Evolutionary conservation across 495 filamentous ascomycete species (phyloP), one percentile per base, ranked within the genome.

Genomic region (Xylaria flabelliformis): DNA sequence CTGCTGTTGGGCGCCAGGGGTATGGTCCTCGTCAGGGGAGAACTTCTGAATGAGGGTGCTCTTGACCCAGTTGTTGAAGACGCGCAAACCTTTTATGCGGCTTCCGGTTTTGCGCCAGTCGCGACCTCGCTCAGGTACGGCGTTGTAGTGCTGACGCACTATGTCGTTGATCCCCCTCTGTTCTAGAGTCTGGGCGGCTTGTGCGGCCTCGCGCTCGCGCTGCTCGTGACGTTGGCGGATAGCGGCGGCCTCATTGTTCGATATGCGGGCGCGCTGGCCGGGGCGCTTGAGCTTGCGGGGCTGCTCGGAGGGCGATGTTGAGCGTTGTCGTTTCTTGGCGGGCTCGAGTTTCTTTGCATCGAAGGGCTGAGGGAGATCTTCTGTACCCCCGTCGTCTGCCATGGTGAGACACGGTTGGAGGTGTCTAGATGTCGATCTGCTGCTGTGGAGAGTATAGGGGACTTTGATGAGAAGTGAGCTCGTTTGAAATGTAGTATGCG

Each of bases 31-130:
- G 64, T 91, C 90, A 0, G 93, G 94, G 3, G 93, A 93, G 81
- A 97, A 98, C 78, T 97, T 98, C 78, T 98, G 94, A 74, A 99
- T 98, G 70, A 97, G 87, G 17, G 91, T 94, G 80, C 93, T 97
- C 85, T 99, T 99, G 80, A 98, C 88, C 96, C 96, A 99, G 79
- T 99, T 99, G 82, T 99, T 99, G 85, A 97, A 97, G 74, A 90
- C 93, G 24, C 96, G 90, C 64, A 99, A 84, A 0, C 96, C 96
- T 82, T 96, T 97, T 85, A 99, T 99, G 69, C 91, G 90, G 78
- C 91, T 94, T 75, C 95, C 93, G 2, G 93, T 97, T 79, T 92
- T 94, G 34, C 96, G 90, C 96, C 96, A 99, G 72, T 97, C 93
- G 21, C 94, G 90, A 15, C 96, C 96, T 10, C 97, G 89, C 80